Base-by-base conservation (phyloP, 768 basidiomycete species). In the Lactifluus piperatus region DNA sequence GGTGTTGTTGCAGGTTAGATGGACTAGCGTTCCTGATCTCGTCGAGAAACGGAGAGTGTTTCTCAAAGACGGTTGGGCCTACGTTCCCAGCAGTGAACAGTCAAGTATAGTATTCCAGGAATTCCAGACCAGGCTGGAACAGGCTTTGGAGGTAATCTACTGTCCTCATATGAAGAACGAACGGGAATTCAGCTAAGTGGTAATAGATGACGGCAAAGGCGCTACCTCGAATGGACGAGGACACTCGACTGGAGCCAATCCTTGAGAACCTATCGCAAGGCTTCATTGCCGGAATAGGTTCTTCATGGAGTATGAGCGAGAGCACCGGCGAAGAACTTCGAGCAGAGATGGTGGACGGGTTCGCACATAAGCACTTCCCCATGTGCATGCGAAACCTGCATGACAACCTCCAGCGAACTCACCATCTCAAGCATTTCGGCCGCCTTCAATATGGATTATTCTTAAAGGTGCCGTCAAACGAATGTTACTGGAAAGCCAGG, bases 311-410 rank as follows among this genome's bases (percentile, higher is more conserved):
- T 55, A 79, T 75, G 49, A 75, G 78, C 22, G 76, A 79, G n/a
- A 71, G 70, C 4, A 76, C 74, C 30, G 80, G 80, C 0, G 83
- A 85, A 30, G 81, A 80, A 46, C 84, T 98, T 64, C 94, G 82
- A 58, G 94, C 94, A 1, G 95, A 97, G 53, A 94, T 95, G 94
- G 78, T 99, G 1, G 90, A 97, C 66, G 86, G 86, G 32, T 74
- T 98, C 29, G 84, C 94, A 0, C 77, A 74, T 65, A 87, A 86
- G 70, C 92, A 97, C 69, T 98, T 92, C 80, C 97, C 97, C 0
- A 75, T 92, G 65, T 99, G 97, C 70, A 97, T 97, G 94, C 84
- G 91, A 51, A 86, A 85, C 64, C 73, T 97, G 53, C 94, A 97
- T 68, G 88, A 89, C 54, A 82, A 76, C 53, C 73, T 97, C 57